Evolutionary conservation across 140 eudicot genomes (phyloP).

Genomic region (Ambrosia hybrid): DNA sequence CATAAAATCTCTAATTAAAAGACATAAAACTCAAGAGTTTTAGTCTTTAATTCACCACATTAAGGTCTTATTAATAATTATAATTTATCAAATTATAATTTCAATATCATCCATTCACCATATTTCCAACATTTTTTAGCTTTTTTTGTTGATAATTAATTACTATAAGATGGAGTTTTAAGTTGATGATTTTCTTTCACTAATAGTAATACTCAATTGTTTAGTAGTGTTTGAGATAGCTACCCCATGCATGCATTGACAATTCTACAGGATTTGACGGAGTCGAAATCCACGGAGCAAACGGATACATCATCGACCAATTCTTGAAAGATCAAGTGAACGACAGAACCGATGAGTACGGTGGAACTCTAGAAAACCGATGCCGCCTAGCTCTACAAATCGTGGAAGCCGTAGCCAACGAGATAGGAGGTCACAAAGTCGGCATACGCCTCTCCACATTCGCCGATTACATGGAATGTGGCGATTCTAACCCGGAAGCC

Average conservation of each 20-base stretch:
- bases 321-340: constrained; percentile 53
- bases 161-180: too few relatives aligned
- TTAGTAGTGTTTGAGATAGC: too few relatives aligned
- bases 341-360: constrained; percentile 49
- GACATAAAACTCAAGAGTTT: too few relatives aligned
- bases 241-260: not conserved
- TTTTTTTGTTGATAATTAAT: too few relatives aligned
- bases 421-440: constrained; percentile 49
- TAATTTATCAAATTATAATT: too few relatives aligned
- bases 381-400: constrained; percentile 51
- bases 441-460: constrained; percentile 56
- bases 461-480: constrained; percentile 35
- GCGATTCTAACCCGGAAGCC: constrained; percentile 51
- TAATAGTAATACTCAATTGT: too few relatives aligned
- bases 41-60: too few relatives aligned
- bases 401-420: constrained; percentile 47
- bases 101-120: too few relatives aligned
- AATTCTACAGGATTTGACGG: constrained; percentile 56
- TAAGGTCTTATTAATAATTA: too few relatives aligned
- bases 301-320: constrained; percentile 54
- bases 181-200: too few relatives aligned
- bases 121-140: too few relatives aligned
- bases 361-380: constrained; percentile 53
- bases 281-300: constrained; percentile 59
- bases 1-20: too few relatives aligned